phyloP scores from a whole-genome alignment of 73 alveolate genomes.

The Paramecium sexaurelia region DNA sequence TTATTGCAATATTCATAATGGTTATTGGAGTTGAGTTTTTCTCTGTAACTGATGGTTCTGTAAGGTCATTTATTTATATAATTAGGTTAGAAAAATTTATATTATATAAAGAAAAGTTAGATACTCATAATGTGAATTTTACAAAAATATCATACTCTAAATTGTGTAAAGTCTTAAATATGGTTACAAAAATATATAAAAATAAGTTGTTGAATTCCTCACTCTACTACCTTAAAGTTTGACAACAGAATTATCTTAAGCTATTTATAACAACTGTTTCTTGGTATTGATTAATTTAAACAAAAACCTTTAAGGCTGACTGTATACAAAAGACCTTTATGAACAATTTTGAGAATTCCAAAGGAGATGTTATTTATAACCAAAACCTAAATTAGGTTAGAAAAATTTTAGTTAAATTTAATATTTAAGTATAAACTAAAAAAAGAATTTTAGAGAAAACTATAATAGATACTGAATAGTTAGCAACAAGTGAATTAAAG shows the following conservation, averaged over 20 bases:
- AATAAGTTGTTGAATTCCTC: conserved; percentile 74
- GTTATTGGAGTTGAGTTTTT: conserved; percentile 82
- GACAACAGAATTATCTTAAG: conserved; percentile 62
- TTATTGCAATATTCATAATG: conserved; percentile 75
- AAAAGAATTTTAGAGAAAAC: too few relatives aligned
- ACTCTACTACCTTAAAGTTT: conserved; percentile 76
- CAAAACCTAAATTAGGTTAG: too few relatives aligned
- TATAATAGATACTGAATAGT: too few relatives aligned
- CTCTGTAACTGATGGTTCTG: conserved; percentile 82
- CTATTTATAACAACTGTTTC: background rate
- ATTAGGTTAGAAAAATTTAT: conserved; percentile 51
- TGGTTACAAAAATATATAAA: conserved; percentile 10
- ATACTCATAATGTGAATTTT: background rate
- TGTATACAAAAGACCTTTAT: background rate
- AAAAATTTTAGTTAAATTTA: too few relatives aligned
- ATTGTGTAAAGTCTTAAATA: conserved; percentile 14
- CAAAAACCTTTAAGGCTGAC: background rate
- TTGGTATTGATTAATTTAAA: background rate
- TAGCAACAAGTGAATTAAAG: too few relatives aligned
- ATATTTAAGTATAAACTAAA: too few relatives aligned
- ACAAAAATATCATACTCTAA: background rate
- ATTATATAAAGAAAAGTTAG: background rate
- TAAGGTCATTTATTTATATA: conserved; percentile 77
- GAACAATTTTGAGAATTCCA: background rate
- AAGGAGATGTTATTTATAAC: conserved; percentile 1